These are phyloP conservation scores for Torrubiella hemipterigena DNA, from an alignment of 2,329 filamentous ascomycete species.

Conservation along the genomic window DNA sequence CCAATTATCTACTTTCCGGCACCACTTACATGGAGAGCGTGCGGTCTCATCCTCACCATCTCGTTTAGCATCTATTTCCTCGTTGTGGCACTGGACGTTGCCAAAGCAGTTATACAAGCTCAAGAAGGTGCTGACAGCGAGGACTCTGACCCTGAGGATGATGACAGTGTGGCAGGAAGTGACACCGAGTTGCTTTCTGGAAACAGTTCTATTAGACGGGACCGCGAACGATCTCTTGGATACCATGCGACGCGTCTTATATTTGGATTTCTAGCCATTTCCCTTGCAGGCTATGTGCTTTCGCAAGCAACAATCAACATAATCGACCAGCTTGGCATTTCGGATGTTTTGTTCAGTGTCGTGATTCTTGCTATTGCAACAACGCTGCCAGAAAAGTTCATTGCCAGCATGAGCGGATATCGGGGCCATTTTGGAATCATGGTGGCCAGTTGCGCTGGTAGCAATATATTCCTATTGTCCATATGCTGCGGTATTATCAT, in stretches of 20 bases:
- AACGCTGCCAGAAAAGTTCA: slow-evolving; percentile 39
- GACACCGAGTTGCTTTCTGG: background rate
- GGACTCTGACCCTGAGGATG: slow-evolving; percentile 14
- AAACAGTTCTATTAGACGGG: background rate
- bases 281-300: slow-evolving; percentile 35
- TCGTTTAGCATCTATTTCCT: slow-evolving; percentile 30
- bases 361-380: slow-evolving; percentile 37
- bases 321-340: slow-evolving; percentile 26
- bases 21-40: slow-evolving; percentile 14
- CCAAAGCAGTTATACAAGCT: slow-evolving; percentile 24
- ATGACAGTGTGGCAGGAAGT: slow-evolving; percentile 8
- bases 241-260: slow-evolving; percentile 22
- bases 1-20: slow-evolving; percentile 14
- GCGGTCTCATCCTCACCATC: slow-evolving; percentile 24
- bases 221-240: slow-evolving; percentile 10
- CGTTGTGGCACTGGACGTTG: slow-evolving; percentile 31
- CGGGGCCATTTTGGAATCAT: slow-evolving; percentile 35
- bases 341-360: slow-evolving; percentile 33
- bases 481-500: slow-evolving; percentile 31
- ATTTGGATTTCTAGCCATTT: slow-evolving; percentile 31
- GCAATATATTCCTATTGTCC: slow-evolving; percentile 41
- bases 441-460: slow-evolving; percentile 38
- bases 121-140: slow-evolving; percentile 25
- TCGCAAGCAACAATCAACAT: slow-evolving; percentile 31
- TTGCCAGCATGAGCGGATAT: slow-evolving; percentile 33